Evolutionary conservation across 1,284 basidiomycete species (phyloP), one percentile per base, ranked within the genome.

Genomic region (Malassezia arunalokei): DNA sequence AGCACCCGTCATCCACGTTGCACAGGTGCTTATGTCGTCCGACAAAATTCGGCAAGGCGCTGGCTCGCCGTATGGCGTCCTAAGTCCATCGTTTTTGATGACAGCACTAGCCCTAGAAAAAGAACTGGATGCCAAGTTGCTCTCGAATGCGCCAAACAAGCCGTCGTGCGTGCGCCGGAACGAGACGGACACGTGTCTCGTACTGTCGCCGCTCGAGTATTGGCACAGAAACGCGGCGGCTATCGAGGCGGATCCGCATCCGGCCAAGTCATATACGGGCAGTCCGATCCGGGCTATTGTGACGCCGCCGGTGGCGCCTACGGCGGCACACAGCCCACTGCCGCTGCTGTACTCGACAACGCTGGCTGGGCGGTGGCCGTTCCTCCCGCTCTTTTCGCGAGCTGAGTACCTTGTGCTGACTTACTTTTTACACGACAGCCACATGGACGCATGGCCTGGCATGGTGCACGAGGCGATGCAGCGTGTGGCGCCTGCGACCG

Each of bases 351-450:
- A 63, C 37, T 56, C 62, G 15, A 69, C 65, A 15, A 69, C 68
- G 8, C 43, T 71, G 20, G 61, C 67, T 3, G 63, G 68, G 0
- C 58, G 67, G 30, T 66, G 67, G 65, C 68, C 66, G 43, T 62
- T 65, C n/a, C 65, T 71, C 47, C 57, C 58, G 31, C 58, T 65
- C 15, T 43, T 68, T 14, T 66, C 69, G 9, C 55, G 68, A 11
- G 69, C 69, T 20, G 69, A 71, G 35, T 66, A 59, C 50, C 55
- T 70, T 28, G 68, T 64, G 3, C 56, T 71, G 40, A 70, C 66
- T 24, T 71, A 66, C 48, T 71, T 69, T 44, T 38, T 71, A 35
- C 38, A 58, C 14, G 58, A 58, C 28, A 27, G 29, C 14, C 35
- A 29, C 11, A 28, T 15, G 15, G n/a, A 33, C 24, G 27, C 33